These are phyloP conservation scores for Allomyces macrogynus DNA, from an alignment of 192 early-diverging fungal genomes.

Conservation along the genomic window DNA sequence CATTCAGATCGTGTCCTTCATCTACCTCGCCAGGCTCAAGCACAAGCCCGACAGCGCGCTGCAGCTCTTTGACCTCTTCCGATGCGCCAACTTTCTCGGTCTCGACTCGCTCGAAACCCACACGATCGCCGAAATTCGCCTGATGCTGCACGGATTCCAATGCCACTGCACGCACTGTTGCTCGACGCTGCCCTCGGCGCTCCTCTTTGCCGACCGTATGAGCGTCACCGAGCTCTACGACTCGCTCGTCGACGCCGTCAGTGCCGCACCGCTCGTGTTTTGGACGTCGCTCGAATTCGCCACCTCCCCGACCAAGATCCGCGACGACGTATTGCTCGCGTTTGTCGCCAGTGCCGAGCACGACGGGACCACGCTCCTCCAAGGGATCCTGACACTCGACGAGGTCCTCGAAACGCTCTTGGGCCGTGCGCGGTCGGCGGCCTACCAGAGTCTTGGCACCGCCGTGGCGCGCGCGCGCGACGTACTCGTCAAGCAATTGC, in stretches of 20 bases:
- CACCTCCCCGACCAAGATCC: neutral
- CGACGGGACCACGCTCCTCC: neutral
- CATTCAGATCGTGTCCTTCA: neutral
- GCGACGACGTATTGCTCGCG: neutral
- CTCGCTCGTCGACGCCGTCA: neutral
- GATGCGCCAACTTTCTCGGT: neutral
- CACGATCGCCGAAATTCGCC: neutral
- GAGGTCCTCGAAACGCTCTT: neutral
- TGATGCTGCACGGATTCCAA: neutral
- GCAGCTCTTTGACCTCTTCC: neutral
- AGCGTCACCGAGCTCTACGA: neutral
- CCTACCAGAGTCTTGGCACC: neutral
- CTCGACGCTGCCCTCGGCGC: neutral
- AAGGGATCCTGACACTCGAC: neutral
- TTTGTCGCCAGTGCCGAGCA: neutral
- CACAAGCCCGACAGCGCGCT: neutral
- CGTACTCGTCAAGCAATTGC: neutral
- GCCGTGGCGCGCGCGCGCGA: neutral
- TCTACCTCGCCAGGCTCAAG: neutral
- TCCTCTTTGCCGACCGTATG: neutral
- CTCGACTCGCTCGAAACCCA: neutral
- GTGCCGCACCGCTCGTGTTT: neutral
- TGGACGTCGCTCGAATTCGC: neutral
- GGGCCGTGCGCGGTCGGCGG: neutral
- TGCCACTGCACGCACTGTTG: neutral